phyloP scores from a whole-genome alignment of 208 protist genomes.

The Acanthamoeba sp. region DNA sequence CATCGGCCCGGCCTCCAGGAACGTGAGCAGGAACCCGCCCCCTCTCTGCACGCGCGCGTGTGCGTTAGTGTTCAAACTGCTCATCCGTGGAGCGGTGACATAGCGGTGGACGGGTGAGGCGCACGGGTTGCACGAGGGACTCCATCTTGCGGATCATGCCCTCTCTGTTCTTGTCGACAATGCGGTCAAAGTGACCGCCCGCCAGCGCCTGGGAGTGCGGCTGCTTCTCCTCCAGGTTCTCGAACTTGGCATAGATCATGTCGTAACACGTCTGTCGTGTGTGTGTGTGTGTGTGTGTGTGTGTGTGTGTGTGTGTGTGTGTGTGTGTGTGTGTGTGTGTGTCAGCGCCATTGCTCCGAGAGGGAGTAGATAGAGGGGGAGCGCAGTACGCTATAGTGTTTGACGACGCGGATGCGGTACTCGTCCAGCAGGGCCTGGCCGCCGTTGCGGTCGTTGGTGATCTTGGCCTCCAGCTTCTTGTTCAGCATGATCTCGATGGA shows the following conservation, averaged over 20 bases:
- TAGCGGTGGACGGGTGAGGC: too few species aligned
- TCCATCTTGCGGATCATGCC: slow-evolving; percentile 14
- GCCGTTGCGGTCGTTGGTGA: slow-evolving; percentile 17
- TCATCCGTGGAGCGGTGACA: too few species aligned
- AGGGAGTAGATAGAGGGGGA: background rate
- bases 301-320: too few species aligned
- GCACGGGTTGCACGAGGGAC: background rate
- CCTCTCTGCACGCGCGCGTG: background rate
- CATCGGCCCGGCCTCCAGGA: background rate
- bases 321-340: too few species aligned
- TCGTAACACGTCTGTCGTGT: slow-evolving; percentile 16
- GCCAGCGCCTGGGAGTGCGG: background rate
- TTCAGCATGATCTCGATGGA: slow-evolving; percentile 16
- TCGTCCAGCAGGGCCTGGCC: slow-evolving; percentile 17
- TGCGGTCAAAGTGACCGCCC: background rate
- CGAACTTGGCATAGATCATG: slow-evolving; percentile 40
- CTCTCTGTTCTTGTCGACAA: background rate
- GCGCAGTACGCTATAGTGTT: slow-evolving; percentile 10
- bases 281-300: too few species aligned
- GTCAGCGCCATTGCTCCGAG: too few species aligned
- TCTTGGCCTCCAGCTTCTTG: slow-evolving; percentile 47
- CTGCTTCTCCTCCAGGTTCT: background rate
- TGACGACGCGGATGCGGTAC: background rate
- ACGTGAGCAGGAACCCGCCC: background rate
- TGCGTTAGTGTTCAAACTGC: background rate